phyloP scores from a whole-genome alignment of 805 yeast species.

The Myxozyma geophila region DNA sequence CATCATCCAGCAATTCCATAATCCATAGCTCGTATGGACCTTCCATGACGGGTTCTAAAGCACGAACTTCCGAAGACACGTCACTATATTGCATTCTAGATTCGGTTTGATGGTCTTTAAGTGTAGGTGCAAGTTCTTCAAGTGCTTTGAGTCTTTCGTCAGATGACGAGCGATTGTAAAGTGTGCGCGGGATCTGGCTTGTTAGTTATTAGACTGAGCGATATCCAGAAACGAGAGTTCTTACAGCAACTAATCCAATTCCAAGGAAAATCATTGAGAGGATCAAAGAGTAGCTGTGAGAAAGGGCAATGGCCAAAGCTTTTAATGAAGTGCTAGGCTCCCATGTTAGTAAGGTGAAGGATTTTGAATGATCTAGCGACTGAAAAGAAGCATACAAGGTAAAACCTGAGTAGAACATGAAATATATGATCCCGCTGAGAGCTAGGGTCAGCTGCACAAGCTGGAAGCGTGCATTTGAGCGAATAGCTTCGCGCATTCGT shows the following conservation, averaged over 20 bases:
- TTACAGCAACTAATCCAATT: constrained; percentile 66
- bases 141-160: constrained; percentile 46
- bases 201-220: neutral
- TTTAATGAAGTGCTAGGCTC: constrained; percentile 54
- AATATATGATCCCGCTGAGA: constrained; percentile 60
- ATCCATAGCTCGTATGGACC: constrained; percentile 69
- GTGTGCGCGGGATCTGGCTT: constrained; percentile 58
- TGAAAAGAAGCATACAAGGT: constrained; percentile 43
- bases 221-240: neutral
- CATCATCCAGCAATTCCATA: constrained; percentile 52
- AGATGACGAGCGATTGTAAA: constrained; percentile 47
- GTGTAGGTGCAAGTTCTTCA: constrained; percentile 61
- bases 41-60: constrained; percentile 54
- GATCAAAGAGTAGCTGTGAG: constrained; percentile 76
- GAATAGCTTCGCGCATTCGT: constrained; percentile 61
- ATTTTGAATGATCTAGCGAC: neutral
- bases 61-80: constrained; percentile 60
- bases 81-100: constrained; percentile 66
- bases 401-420: constrained; percentile 60
- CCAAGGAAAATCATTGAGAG: constrained; percentile 84
- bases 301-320: constrained; percentile 69
- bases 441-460: constrained; percentile 59
- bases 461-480: constrained; percentile 64
- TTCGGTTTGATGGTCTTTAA: constrained; percentile 67
- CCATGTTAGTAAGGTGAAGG: neutral